phyloP scores from a whole-genome alignment of 495 filamentous ascomycete genomes.

The Daldinia bambusicola region DNA sequence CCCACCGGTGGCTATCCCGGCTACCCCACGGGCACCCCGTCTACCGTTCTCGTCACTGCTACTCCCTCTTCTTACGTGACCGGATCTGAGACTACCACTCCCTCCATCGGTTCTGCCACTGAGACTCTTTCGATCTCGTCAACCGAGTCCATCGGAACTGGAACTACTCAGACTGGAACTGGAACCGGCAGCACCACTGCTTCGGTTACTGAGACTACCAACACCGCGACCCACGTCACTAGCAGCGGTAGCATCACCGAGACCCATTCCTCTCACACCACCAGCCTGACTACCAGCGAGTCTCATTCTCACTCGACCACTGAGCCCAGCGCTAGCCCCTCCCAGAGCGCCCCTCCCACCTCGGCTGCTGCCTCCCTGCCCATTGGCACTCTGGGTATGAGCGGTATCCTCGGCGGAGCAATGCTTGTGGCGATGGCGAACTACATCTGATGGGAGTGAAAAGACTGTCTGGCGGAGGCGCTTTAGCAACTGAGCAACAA shows the following conservation, averaged over 20 bases:
- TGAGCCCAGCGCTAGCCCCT: conserved; percentile 24
- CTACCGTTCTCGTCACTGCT: conserved; percentile 31
- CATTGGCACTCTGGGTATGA: conserved; percentile 45
- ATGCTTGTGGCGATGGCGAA: conserved; percentile 37
- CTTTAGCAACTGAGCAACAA: conserved; percentile 8
- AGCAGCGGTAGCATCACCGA: conserved; percentile 21
- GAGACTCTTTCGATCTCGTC: conserved; percentile 3
- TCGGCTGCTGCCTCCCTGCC: conserved; percentile 30
- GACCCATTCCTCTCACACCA: conserved; percentile 22
- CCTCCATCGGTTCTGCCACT: conserved; percentile 15
- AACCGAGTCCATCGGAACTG: conserved; percentile 11
- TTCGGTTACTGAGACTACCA: conserved; percentile 26
- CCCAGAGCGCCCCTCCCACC: conserved; percentile 31
- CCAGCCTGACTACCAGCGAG: conserved; percentile 25
- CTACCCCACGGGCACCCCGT: conserved; percentile 12
- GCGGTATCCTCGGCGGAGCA: conserved; percentile 49
- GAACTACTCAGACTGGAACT: background rate
- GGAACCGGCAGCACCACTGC: conserved; percentile 19
- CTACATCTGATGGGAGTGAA: conserved; percentile 36
- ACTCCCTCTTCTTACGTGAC: conserved; percentile 27
- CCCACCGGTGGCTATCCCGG: conserved; percentile 13
- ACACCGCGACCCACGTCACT: conserved; percentile 20
- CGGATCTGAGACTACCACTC: conserved; percentile 14
- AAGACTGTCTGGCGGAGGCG: background rate
- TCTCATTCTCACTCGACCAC: conserved; percentile 30